Conservation (phyloP, 2,329 filamentous ascomycete species). For the Xylaria sp. region DNA sequence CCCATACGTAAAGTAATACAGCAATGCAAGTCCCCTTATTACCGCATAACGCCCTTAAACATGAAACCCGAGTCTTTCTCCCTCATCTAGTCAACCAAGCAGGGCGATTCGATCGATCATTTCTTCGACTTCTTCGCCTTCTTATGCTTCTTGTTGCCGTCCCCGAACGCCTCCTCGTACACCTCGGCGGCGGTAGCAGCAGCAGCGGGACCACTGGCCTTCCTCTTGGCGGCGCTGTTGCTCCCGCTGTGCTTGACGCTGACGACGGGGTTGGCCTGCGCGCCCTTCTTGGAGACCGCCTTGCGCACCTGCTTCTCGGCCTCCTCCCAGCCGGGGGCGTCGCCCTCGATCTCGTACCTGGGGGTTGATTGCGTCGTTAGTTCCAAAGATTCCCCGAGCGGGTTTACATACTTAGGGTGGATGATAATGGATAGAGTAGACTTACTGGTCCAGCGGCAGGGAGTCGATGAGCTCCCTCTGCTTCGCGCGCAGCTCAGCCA, state of each 20-base stretch:
- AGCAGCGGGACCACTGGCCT: slow-evolving; percentile 59
- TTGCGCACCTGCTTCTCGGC: slow-evolving; percentile 75
- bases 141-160: slow-evolving; percentile 48
- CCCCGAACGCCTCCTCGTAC: slow-evolving; percentile 62
- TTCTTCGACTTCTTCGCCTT: slow-evolving; percentile 59
- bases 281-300: slow-evolving; percentile 56
- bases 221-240: slow-evolving; percentile 65
- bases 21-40: too few relatives aligned
- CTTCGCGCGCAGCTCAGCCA: slow-evolving; percentile 72
- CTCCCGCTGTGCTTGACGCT: slow-evolving; percentile 74
- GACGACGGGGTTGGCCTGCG: slow-evolving; percentile 65
- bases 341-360: slow-evolving; percentile 68
- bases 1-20: not conserved
- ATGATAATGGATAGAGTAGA: slow-evolving; percentile 25
- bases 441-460: slow-evolving; percentile 83
- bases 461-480: slow-evolving; percentile 89
- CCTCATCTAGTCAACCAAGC: too few relatives aligned
- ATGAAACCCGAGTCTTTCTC: too few relatives aligned
- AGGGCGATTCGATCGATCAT: not conserved
- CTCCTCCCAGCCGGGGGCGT: slow-evolving; percentile 64
- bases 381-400: not conserved
- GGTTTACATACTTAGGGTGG: too few relatives aligned
- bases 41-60: too few relatives aligned
- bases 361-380: slow-evolving; percentile 11
- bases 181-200: slow-evolving; percentile 61